Evolutionary conservation across 805 yeast species (phyloP).

Genomic region (Nakazawaea ishiwadae): DNA sequence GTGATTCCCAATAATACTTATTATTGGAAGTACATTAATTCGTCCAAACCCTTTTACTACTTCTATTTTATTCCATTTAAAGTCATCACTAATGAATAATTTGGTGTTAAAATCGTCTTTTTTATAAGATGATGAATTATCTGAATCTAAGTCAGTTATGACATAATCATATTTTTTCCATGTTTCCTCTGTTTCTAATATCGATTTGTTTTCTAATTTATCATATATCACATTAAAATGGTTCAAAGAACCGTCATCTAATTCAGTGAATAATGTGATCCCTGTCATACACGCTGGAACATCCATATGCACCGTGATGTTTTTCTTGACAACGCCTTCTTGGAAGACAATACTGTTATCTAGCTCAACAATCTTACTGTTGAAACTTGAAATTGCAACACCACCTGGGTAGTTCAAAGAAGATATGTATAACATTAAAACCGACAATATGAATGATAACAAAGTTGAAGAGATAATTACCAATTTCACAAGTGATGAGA

Average conservation of each 20-base stretch:
- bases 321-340: constrained; percentile 12
- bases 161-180: constrained; percentile 51
- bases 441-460: constrained; percentile 34
- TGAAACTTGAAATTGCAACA: constrained; percentile 53
- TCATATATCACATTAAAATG: constrained; percentile 49
- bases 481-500: neutral
- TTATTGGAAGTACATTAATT: constrained; percentile 22
- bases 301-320: constrained; percentile 61
- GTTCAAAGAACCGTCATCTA: constrained; percentile 29
- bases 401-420: constrained; percentile 90
- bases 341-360: constrained; percentile 12
- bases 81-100: constrained; percentile 12
- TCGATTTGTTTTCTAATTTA: constrained; percentile 56
- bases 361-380: constrained; percentile 31
- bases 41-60: constrained; percentile 36
- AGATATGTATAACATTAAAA: constrained; percentile 56
- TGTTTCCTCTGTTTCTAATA: constrained; percentile 24
- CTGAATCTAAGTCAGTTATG: constrained; percentile 33
- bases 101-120: constrained; percentile 17
- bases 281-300: constrained; percentile 87
- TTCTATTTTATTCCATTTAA: constrained; percentile 40
- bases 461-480: constrained; percentile 18
- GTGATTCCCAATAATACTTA: constrained; percentile 3
- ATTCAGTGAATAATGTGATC: constrained; percentile 67
- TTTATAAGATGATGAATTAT: constrained; percentile 9